A percentile compares a stretch with the other conserved stretches of the same genome.
These are phyloP conservation scores for Hanseniaspora occidentalis DNA, from an alignment of 805 yeast genomes.

Conservation along the genomic window DNA sequence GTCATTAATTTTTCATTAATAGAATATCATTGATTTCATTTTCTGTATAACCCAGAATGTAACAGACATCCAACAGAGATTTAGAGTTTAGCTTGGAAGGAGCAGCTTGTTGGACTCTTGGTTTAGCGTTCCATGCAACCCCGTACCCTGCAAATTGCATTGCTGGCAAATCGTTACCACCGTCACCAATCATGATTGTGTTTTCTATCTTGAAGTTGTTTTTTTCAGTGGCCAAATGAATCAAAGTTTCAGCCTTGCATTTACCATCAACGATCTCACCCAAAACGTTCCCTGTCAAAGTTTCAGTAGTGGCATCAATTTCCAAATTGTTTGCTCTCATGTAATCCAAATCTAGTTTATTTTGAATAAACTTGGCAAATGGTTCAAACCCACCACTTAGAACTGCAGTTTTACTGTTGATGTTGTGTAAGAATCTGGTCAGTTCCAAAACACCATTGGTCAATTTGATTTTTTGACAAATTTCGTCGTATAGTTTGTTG, in stretches of 20 bases:
- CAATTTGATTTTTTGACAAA: slow-evolving; percentile 44
- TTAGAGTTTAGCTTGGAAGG: slow-evolving; percentile 69
- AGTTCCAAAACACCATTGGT: slow-evolving; percentile 83
- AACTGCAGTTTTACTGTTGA: slow-evolving; percentile 68
- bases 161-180: slow-evolving; percentile 91
- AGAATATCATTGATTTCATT: slow-evolving; percentile 1
- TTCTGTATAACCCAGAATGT: slow-evolving; percentile 48
- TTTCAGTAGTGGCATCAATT: slow-evolving; percentile 27
- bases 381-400: slow-evolving; percentile 93
- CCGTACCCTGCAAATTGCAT: slow-evolving; percentile 90
- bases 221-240: slow-evolving; percentile 39
- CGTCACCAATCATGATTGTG: slow-evolving; percentile 88
- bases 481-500: slow-evolving; percentile 59
- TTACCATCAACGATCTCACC: slow-evolving; percentile 84
- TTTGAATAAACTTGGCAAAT: slow-evolving; percentile 64
- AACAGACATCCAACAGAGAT: slow-evolving; percentile 63
- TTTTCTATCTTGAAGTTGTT: slow-evolving; percentile 37
- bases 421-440: slow-evolving; percentile 42
- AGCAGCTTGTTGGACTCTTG: slow-evolving; percentile 73
- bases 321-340: slow-evolving; percentile 75
- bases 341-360: slow-evolving; percentile 60
- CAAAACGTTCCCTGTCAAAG: slow-evolving; percentile 59
- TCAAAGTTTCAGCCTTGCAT: slow-evolving; percentile 63
- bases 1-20: background rate
- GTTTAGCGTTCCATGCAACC: slow-evolving; percentile 95